A percentile compares a stretch with the other conserved stretches of the same genome.
These are phyloP conservation scores for Cytidiella melzeri DNA, from an alignment of 768 basidiomycete genomes.

Conservation along the genomic window DNA sequence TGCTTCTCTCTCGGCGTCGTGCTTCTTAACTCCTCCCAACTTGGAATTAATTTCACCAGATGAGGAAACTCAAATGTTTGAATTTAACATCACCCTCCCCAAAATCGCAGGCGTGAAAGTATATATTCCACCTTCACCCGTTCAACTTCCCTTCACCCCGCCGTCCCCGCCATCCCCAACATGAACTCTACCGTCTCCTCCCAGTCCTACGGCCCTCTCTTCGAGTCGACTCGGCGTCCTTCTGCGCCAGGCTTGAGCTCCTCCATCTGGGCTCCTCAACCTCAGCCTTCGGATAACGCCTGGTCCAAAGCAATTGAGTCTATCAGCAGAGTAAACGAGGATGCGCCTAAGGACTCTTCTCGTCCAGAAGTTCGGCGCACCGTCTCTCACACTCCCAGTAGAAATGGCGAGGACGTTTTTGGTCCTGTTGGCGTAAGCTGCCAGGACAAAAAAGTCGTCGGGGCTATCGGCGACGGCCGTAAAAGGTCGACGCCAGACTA, in stretches of 20 bases:
- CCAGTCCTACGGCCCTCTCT: constrained; percentile 21
- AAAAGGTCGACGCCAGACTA: constrained; percentile 54
- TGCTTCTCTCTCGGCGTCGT: neutral
- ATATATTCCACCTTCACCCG: constrained; percentile 6
- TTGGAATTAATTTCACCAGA: constrained; percentile 5
- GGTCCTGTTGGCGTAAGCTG: constrained; percentile 33
- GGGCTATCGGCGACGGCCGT: constrained; percentile 77
- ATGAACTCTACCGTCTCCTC: constrained; percentile 19
- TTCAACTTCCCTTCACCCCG: constrained; percentile 4
- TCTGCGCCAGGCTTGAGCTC: constrained; percentile 12
- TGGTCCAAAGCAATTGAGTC: constrained; percentile 68
- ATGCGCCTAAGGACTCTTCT: constrained; percentile 8
- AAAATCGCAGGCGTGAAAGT: constrained; percentile 1
- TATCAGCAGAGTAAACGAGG: constrained; percentile 44
- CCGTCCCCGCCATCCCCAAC: constrained; percentile 3
- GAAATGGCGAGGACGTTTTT: constrained; percentile 59
- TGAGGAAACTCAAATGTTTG: constrained; percentile 3
- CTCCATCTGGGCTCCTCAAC: constrained; percentile 83
- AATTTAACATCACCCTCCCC: neutral
- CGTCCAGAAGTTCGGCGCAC: constrained; percentile 22
- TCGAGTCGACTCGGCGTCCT: constrained; percentile 18
- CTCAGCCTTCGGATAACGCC: constrained; percentile 55
- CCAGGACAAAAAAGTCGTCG: constrained; percentile 31
- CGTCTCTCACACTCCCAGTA: constrained; percentile 22
- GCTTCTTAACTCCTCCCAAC: neutral